phyloP scores from a whole-genome alignment of 495 filamentous ascomycete genomes.

The Annulohypoxylon bovei region DNA sequence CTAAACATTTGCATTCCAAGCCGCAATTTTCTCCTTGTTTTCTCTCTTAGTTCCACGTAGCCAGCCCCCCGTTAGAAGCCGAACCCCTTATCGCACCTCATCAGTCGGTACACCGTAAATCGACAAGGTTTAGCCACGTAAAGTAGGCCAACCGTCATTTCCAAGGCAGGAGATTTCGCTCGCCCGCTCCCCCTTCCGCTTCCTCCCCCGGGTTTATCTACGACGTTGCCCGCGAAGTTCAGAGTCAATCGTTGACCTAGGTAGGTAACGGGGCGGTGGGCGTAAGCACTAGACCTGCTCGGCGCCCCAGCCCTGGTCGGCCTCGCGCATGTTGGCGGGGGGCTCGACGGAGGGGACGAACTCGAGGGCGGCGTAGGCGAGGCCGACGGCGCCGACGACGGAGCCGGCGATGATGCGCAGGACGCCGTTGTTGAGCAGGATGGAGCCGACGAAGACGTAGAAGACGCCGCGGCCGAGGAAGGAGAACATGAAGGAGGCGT shows the following conservation, averaged over 20 bases:
- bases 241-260: no score
- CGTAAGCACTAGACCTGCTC: conserved; percentile 91
- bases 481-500: conserved; percentile 97
- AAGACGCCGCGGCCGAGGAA: conserved; percentile 96
- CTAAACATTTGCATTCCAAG: conserved; percentile 1
- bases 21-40: neutral
- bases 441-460: conserved; percentile 93
- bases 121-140: no score
- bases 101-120: neutral
- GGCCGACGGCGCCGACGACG: conserved; percentile 77
- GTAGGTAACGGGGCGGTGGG: no score
- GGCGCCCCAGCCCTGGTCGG: conserved; percentile 87
- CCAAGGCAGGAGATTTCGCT: neutral
- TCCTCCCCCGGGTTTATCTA: neutral
- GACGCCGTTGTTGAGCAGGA: conserved; percentile 72
- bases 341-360: conserved; percentile 97
- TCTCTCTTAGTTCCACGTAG: neutral
- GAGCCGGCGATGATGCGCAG: conserved; percentile 72
- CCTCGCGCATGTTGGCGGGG: conserved; percentile 96
- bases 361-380: conserved; percentile 85
- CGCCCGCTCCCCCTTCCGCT: neutral
- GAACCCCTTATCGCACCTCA: neutral
- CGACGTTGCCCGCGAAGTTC: no score
- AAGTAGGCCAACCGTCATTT: neutral
- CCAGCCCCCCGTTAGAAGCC: neutral